These are phyloP conservation scores for Dactylonectria estremocensis DNA, from an alignment of 2,329 filamentous ascomycete genomes.

Conservation along the genomic window DNA sequence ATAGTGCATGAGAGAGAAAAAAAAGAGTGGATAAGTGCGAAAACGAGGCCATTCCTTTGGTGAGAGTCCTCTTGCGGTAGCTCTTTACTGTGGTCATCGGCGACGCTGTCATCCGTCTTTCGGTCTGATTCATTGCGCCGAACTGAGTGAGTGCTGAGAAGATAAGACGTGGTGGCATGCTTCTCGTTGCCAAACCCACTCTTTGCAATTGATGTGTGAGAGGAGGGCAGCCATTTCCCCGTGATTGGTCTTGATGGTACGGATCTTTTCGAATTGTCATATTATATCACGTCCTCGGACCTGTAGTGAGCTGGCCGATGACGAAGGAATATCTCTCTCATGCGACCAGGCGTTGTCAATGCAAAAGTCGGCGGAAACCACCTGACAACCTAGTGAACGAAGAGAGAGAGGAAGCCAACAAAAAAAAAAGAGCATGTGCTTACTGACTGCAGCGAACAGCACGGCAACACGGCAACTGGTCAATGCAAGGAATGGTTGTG, in stretches of 20 bases:
- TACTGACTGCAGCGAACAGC: background rate
- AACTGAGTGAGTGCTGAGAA: conserved; percentile 3
- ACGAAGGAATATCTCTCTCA: conserved; percentile 13
- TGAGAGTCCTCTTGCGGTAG: background rate
- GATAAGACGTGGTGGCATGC: conserved; percentile 20
- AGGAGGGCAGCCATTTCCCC: conserved; percentile 16
- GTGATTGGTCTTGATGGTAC: conserved; percentile 20
- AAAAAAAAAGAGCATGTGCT: background rate
- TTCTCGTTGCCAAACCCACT: conserved; percentile 24
- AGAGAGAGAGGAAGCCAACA: background rate
- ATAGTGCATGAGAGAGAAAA: background rate
- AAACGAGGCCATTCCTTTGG: background rate
- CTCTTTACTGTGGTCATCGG: background rate
- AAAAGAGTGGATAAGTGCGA: background rate
- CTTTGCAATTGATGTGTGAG: conserved; percentile 24
- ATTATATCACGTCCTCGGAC: conserved; percentile 6
- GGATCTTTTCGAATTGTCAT: background rate
- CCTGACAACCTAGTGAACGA: background rate
- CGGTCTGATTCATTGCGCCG: background rate
- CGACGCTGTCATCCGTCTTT: background rate
- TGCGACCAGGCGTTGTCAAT: conserved; percentile 17
- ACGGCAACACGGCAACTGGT: conserved; percentile 4
- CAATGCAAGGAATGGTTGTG: background rate
- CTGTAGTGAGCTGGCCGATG: conserved; percentile 27
- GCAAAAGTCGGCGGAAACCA: conserved; percentile 1